Evolutionary conservation across 1,139 yeast species (phyloP), one percentile per base, ranked within the genome.

Genomic region (Blastobotrys buckinghamii): DNA sequence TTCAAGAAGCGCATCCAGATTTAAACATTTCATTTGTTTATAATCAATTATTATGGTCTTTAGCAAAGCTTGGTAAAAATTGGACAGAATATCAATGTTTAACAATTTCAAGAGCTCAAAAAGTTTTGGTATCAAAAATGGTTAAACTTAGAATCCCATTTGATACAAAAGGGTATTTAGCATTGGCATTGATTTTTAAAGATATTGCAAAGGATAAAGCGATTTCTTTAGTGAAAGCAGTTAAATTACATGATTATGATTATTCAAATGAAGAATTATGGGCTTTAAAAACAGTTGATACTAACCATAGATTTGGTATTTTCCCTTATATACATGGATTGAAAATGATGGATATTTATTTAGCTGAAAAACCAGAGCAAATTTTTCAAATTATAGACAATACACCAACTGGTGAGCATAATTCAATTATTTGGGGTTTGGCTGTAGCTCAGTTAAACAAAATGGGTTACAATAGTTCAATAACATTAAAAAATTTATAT

Each of bases 131-230:
- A 0, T 50, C 45, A 10, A 51, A 51, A 6, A 59, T 63, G 57
- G 53, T 55, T 17, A 24, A 43, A 7, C 39, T 36, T 13, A 44
- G 36, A 1, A 36, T 58, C 2, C 46, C 39, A 2, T n/a, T 65
- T 6, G 69, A 65, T 45, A 55, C 64, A 2, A 65, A 65, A 47
- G 69, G 69, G 9, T 54, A 61, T 29, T 48, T 63, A 16, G 59
- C 64, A 1, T 46, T 65, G 20, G 65, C 66, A 2, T 62, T 58
- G 46, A 26, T 51, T 20, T 47, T 53, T n/a, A 55, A 47, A 6
- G 41, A 47, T 17, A 45, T 55, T 5, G 52, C 59, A 4, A 55
- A 55, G 1, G 61, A 54, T 6, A 44, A 55, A 22, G 51, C 59
- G 0, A 36, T 45, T 6, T 45, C 52, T 8, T 51, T 62, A 32